These are phyloP conservation scores for Fusarium gaditjirri DNA, from an alignment of 2,329 filamentous ascomycete species.

Conservation along the genomic window DNA sequence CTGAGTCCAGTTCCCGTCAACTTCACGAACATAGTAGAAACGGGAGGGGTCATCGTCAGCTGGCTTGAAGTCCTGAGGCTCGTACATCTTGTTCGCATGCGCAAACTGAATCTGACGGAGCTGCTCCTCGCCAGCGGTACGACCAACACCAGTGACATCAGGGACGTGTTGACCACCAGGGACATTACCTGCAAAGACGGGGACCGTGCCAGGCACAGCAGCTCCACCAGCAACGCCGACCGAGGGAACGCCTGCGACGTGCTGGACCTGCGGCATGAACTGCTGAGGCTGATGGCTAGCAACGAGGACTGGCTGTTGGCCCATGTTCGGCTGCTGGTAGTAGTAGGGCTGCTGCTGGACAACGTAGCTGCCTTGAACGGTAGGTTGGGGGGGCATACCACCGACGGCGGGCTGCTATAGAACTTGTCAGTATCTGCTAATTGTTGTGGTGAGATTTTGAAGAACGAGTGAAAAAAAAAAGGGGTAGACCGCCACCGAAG, in stretches of 20 bases:
- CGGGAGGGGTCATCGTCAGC: conserved; percentile 68
- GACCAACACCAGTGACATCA: conserved; percentile 64
- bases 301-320: conserved; percentile 48
- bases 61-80: conserved; percentile 72
- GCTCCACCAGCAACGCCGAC: conserved; percentile 42
- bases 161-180: conserved; percentile 49
- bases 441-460: not conserved
- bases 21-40: conserved; percentile 70
- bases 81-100: conserved; percentile 60
- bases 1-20: conserved; percentile 69
- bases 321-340: conserved; percentile 47
- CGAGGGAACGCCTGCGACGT: conserved; percentile 42
- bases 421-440: conserved; percentile 26
- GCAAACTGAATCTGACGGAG: conserved; percentile 61
- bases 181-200: conserved; percentile 56
- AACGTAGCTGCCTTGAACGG: conserved; percentile 44
- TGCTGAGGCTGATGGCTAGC: conserved; percentile 41
- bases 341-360: conserved; percentile 49
- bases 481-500: not conserved
- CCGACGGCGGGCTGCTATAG: conserved; percentile 48
- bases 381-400: conserved; percentile 44
- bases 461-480: not conserved
- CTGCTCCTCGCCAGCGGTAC: conserved; percentile 60
- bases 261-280: conserved; percentile 42
- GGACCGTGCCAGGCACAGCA: conserved; percentile 39